These are phyloP conservation scores for Penicillium sp. DNA, from an alignment of 2,329 filamentous ascomycete genomes.

Conservation along the genomic window DNA sequence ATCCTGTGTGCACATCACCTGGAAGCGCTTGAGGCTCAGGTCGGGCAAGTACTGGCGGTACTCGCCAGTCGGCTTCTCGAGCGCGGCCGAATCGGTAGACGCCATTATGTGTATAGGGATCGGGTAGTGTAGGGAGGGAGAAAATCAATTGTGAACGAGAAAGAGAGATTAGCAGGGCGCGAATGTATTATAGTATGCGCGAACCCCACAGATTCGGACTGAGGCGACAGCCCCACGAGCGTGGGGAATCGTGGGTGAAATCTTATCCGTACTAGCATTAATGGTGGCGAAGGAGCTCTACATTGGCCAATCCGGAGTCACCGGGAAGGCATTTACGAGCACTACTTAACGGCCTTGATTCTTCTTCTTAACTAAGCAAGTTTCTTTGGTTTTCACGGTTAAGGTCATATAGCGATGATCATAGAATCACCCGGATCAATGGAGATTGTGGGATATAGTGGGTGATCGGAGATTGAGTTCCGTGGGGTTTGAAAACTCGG, in stretches of 20 bases:
- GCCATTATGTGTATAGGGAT: constrained; percentile 1
- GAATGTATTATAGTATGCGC: constrained; percentile 16
- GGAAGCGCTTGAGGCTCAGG: constrained; percentile 62
- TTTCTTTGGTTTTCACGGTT: too few species aligned
- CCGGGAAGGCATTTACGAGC: constrained; percentile 14
- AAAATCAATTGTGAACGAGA: background rate
- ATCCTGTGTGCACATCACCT: constrained; percentile 62
- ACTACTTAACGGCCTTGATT: background rate
- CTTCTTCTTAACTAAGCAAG: background rate
- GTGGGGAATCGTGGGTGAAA: constrained; percentile 19
- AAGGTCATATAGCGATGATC: too few species aligned
- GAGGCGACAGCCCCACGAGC: constrained; percentile 18
- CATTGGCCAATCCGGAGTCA: constrained; percentile 5
- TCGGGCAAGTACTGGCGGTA: constrained; percentile 66
- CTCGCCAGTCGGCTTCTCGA: constrained; percentile 31
- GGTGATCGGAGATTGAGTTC: background rate
- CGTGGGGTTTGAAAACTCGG: background rate
- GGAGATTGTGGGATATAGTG: background rate
- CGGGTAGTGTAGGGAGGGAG: background rate
- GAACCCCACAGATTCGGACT: constrained; percentile 16
- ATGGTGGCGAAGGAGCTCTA: background rate
- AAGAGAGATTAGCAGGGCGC: background rate
- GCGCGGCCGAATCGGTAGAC: background rate
- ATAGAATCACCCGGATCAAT: background rate
- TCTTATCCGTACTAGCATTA: constrained; percentile 16